Evolutionary conservation across 805 yeast species (phyloP).

Genomic region (Monosporozyma servazzii): DNA sequence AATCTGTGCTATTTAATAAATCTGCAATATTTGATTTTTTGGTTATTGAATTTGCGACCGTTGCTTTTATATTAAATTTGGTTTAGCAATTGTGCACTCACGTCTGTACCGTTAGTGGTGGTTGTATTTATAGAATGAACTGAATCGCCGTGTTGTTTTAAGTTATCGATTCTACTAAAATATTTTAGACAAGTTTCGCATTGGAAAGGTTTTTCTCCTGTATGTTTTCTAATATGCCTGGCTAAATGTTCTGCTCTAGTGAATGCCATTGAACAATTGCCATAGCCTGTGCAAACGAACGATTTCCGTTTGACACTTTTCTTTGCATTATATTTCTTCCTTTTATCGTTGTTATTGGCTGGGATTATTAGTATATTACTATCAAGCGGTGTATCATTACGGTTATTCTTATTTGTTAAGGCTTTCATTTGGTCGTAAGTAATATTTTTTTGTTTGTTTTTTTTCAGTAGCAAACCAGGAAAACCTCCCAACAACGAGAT

Average conservation of each 20-base stretch:
- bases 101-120: background rate
- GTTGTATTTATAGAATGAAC: slow-evolving; percentile 41
- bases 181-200: slow-evolving; percentile 74
- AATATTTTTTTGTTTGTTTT: too few relatives aligned
- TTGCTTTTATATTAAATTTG: too few relatives aligned
- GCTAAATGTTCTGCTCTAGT: slow-evolving; percentile 89
- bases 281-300: slow-evolving; percentile 79
- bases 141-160: slow-evolving; percentile 86
- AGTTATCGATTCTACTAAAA: slow-evolving; percentile 77
- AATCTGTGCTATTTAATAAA: background rate
- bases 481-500: too few relatives aligned
- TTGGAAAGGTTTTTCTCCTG: slow-evolving; percentile 88
- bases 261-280: slow-evolving; percentile 80
- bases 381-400: background rate
- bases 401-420: background rate
- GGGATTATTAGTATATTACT: background rate
- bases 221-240: slow-evolving; percentile 84
- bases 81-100: too few relatives aligned
- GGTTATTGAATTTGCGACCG: background rate
- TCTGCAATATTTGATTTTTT: background rate
- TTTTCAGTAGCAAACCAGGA: background rate
- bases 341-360: background rate
- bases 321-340: background rate
- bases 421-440: background rate
- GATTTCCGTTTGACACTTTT: slow-evolving; percentile 32